These are phyloP conservation scores for Gossypium schwendimanii DNA, from an alignment of 441 rosid species.

Conservation along the genomic window DNA sequence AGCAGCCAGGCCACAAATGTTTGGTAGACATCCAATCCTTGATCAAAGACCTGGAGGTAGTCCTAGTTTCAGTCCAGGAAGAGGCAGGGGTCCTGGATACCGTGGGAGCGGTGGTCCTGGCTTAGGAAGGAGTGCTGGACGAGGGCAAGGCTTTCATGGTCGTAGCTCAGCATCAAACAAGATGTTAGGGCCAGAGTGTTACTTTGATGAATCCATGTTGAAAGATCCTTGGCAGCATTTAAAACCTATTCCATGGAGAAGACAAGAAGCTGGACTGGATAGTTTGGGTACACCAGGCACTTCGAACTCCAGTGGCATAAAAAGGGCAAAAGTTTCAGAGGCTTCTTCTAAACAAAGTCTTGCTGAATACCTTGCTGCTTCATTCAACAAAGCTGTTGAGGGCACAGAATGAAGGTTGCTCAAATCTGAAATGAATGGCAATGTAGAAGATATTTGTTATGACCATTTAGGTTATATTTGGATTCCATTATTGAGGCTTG, in stretches of 20 bases:
- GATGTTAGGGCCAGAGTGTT: slow-evolving; percentile 32
- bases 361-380: slow-evolving; percentile 73
- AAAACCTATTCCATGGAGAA: slow-evolving; percentile 53
- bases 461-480: background rate
- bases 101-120: slow-evolving; percentile 27
- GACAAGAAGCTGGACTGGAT: slow-evolving; percentile 22
- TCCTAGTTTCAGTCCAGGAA: slow-evolving; percentile 29
- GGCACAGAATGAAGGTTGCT: slow-evolving; percentile 26
- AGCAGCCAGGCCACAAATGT: slow-evolving; percentile 28
- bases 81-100: slow-evolving; percentile 37
- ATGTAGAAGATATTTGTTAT: background rate
- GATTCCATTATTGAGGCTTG: background rate
- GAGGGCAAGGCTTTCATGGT: slow-evolving; percentile 31
- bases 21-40: slow-evolving; percentile 26
- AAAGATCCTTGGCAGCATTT: slow-evolving; percentile 70
- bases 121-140: slow-evolving; percentile 35
- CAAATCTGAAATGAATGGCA: background rate
- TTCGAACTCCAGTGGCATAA: slow-evolving; percentile 38
- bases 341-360: slow-evolving; percentile 52
- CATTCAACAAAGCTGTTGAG: slow-evolving; percentile 51
- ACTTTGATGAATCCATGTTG: slow-evolving; percentile 54
- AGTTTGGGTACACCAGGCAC: slow-evolving; percentile 18
- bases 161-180: slow-evolving; percentile 18
- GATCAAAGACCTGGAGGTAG: slow-evolving; percentile 22
- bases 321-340: slow-evolving; percentile 37